Percentiles rank a stretch among this genome's conserved stretches.
phyloP scores from a whole-genome alignment of 192 early-diverging fungal genomes.

The Spizellomyces punctatus region DNA sequence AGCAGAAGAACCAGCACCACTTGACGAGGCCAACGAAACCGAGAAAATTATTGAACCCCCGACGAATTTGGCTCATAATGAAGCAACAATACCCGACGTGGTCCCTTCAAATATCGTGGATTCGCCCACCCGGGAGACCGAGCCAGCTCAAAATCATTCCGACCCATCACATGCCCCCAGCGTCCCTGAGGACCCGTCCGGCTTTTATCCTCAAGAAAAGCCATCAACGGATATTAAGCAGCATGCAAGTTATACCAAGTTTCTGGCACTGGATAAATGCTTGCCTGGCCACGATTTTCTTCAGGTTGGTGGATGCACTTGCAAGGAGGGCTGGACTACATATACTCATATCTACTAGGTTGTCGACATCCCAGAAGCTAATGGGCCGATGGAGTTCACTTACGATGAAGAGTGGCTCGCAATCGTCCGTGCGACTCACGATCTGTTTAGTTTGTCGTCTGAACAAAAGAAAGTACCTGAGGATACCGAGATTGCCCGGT shows the following conservation, averaged over 20 bases:
- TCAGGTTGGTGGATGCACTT: slow-evolving; percentile 54
- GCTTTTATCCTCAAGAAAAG: too few relatives aligned
- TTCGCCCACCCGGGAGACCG: too few relatives aligned
- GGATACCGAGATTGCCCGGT: slow-evolving; percentile 47
- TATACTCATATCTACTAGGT: slow-evolving; percentile 1
- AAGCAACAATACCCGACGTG: too few relatives aligned
- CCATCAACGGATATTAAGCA: too few relatives aligned
- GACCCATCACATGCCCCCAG: too few relatives aligned
- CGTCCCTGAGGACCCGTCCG: too few relatives aligned
- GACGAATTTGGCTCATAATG: too few relatives aligned
- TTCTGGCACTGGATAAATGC: slow-evolving; percentile 96
- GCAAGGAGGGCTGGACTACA: background rate
- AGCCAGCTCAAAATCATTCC: too few relatives aligned
- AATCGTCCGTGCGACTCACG: slow-evolving; percentile 51
- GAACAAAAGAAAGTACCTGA: slow-evolving; percentile 55
- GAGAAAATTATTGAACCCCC: background rate
- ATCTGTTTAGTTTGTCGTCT: slow-evolving; percentile 34
- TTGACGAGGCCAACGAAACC: background rate
- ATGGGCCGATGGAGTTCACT: slow-evolving; percentile 56
- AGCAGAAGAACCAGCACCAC: background rate
- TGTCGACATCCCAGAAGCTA: slow-evolving; percentile 46
- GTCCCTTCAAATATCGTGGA: too few relatives aligned
- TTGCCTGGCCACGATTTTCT: slow-evolving; percentile 75
- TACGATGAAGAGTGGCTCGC: slow-evolving; percentile 73
- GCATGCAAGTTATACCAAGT: slow-evolving; percentile 58